phyloP scores from a whole-genome alignment of 257 asterid species.

The Rehmannia glutinosa region DNA sequence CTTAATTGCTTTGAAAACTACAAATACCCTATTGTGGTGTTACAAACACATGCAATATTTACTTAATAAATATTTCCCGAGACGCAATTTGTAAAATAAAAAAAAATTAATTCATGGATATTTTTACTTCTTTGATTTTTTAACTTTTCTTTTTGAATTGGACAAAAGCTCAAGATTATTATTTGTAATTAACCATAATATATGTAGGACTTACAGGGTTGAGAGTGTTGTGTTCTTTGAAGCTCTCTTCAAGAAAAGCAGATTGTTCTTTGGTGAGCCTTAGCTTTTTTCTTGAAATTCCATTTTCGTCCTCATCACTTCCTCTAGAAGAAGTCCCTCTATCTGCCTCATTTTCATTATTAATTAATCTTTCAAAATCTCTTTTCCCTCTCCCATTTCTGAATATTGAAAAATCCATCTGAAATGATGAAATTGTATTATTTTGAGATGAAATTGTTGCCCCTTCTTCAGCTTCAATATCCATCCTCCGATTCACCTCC shows the following conservation, averaged over 20 bases:
- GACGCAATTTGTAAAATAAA: no score
- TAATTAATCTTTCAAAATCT: conserved; percentile 16
- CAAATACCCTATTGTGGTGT: no score
- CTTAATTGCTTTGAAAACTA: no score
- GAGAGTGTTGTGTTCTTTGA: conserved; percentile 83
- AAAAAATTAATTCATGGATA: no score
- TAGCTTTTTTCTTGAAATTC: conserved; percentile 50
- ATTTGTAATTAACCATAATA: no score
- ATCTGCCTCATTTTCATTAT: conserved; percentile 13
- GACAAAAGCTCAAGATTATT: no score
- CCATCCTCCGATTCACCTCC: no score
- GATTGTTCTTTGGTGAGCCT: conserved; percentile 80
- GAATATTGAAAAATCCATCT: conserved; percentile 40
- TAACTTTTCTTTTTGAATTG: no score
- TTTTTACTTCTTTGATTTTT: no score
- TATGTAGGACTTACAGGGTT: conserved; percentile 55
- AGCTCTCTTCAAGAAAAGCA: conserved; percentile 89
- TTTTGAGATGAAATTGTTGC: conserved; percentile 53
- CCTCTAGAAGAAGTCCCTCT: conserved; percentile 38
- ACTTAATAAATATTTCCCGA: no score
- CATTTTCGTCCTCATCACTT: conserved; percentile 65
- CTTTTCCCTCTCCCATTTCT: conserved; percentile 29
- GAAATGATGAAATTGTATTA: conserved; percentile 45
- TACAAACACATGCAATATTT: no score
- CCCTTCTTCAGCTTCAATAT: no score